These are phyloP conservation scores for Aspergillus awamori DNA, from an alignment of 2,329 filamentous ascomycete species.

Conservation along the genomic window DNA sequence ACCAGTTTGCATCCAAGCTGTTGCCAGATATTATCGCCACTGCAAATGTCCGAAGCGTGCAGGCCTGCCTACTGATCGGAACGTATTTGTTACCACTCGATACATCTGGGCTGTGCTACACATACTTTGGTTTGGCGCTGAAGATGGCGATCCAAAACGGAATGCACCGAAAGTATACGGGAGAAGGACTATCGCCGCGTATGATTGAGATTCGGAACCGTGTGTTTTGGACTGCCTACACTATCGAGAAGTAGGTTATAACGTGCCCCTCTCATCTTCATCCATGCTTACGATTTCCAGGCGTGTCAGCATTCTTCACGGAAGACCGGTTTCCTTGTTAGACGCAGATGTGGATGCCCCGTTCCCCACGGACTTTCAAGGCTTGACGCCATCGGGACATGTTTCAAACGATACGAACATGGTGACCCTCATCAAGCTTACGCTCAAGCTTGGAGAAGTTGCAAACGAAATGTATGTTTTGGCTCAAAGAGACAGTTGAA, in stretches of 20 bases:
- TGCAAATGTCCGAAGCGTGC: constrained; percentile 60
- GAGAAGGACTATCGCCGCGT: constrained; percentile 51
- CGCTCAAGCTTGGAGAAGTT: constrained; percentile 44
- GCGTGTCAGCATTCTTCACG: constrained; percentile 60
- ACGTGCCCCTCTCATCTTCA: neutral
- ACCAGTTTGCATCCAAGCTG: constrained; percentile 58
- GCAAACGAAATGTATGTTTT: constrained; percentile 44
- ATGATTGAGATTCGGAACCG: constrained; percentile 58
- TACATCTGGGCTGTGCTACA: constrained; percentile 59
- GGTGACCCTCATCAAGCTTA: constrained; percentile 51
- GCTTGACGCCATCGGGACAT: constrained; percentile 46
- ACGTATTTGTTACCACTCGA: constrained; percentile 60
- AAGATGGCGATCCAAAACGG: constrained; percentile 64
- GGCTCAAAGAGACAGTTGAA: too few species aligned
- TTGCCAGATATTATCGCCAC: constrained; percentile 61
- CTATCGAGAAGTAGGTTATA: constrained; percentile 54
- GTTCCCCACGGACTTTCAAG: constrained; percentile 52
- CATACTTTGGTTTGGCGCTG: constrained; percentile 59
- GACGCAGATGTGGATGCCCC: constrained; percentile 58
- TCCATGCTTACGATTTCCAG: constrained; percentile 34
- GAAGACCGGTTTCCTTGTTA: constrained; percentile 58
- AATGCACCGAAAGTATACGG: constrained; percentile 59
- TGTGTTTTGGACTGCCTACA: constrained; percentile 62
- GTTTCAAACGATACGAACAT: constrained; percentile 52
- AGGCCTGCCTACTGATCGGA: constrained; percentile 60